Conservation (phyloP, 805 yeast species). For the Candida namnaoensis region DNA sequence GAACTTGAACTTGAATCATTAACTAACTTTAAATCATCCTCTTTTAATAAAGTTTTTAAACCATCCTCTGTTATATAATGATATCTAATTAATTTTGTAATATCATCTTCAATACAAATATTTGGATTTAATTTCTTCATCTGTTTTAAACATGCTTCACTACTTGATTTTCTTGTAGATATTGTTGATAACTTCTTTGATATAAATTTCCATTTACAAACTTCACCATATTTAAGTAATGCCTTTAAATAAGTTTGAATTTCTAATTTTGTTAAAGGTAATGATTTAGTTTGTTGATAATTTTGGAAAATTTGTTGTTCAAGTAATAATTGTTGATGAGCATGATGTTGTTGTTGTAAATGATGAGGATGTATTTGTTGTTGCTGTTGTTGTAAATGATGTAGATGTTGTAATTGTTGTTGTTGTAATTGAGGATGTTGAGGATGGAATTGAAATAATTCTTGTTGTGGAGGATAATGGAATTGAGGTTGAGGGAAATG, state of each 20-base stretch:
- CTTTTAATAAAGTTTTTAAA: background rate
- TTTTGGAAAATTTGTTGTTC: background rate
- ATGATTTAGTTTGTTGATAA: background rate
- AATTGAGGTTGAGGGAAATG: too few species aligned
- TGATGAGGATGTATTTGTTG: background rate
- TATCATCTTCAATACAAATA: background rate
- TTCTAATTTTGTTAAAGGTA: background rate
- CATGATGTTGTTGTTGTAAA: background rate
- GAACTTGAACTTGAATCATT: background rate
- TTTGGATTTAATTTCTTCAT: background rate
- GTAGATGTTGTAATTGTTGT: background rate
- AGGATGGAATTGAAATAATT: too few species aligned
- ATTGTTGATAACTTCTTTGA: background rate
- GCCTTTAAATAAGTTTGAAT: background rate
- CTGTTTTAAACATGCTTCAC: background rate
- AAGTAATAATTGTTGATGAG: background rate
- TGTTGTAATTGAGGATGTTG: background rate
- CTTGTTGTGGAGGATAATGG: too few species aligned
- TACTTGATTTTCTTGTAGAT: background rate
- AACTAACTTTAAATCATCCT: background rate
- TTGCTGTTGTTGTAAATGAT: background rate
- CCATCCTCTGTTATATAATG: background rate
- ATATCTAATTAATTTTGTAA: background rate
- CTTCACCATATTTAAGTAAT: background rate
- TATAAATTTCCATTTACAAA: background rate